These are phyloP conservation scores for Cryptomeria japonica DNA, from an alignment of 75 land plant genomes.

Conservation along the genomic window DNA sequence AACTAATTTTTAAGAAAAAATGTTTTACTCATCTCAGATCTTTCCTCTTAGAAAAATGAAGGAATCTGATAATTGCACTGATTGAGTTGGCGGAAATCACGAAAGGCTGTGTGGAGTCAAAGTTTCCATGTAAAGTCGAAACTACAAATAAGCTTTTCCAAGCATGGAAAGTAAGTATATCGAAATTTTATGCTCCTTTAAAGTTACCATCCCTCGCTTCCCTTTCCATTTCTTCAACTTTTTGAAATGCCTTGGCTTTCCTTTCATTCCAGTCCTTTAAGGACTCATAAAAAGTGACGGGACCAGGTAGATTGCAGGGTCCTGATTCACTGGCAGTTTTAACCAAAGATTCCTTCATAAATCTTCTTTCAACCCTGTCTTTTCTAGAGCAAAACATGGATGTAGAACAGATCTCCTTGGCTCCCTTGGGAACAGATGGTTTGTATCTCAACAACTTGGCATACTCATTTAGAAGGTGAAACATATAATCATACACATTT, in stretches of 20 bases:
- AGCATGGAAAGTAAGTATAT: too few species aligned
- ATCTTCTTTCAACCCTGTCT: slow-evolving; percentile 25
- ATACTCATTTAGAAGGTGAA: slow-evolving; percentile 61
- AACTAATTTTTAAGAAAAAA: too few species aligned
- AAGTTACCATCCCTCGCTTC: slow-evolving; percentile 10
- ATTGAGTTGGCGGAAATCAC: too few species aligned
- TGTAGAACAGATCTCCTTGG: slow-evolving; percentile 35
- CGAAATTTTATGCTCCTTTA: background rate
- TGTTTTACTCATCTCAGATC: too few species aligned
- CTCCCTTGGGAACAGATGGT: slow-evolving; percentile 40
- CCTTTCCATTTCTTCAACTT: slow-evolving; percentile 45
- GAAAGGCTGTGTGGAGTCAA: too few species aligned
- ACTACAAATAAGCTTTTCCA: too few species aligned
- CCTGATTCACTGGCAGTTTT: slow-evolving; percentile 11
- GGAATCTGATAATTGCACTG: too few species aligned
- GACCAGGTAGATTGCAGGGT: slow-evolving; percentile 36
- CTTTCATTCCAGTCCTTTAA: slow-evolving; percentile 10
- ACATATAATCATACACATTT: slow-evolving; percentile 75
- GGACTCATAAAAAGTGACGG: slow-evolving; percentile 24
- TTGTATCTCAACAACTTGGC: slow-evolving; percentile 51
- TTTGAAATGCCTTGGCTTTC: slow-evolving; percentile 21
- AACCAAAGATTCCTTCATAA: slow-evolving; percentile 50
- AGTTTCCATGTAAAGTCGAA: too few species aligned
- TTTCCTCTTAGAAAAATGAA: too few species aligned
- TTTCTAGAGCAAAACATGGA: slow-evolving; percentile 39